These are phyloP conservation scores for Knoxia roxburghii DNA, from an alignment of 257 asterid species.

Conservation along the genomic window DNA sequence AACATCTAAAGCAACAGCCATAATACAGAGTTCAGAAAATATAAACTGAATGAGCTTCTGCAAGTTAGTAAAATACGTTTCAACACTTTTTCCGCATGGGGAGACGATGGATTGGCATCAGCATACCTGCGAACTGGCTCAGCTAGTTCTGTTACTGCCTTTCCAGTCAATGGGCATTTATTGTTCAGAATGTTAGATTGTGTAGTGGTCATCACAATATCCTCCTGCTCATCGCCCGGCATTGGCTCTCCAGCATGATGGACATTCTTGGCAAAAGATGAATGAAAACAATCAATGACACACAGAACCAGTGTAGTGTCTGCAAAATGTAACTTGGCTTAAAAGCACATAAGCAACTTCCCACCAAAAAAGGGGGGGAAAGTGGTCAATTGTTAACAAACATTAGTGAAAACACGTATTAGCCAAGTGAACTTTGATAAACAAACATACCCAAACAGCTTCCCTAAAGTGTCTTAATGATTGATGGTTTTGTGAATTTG, in stretches of 20 bases:
- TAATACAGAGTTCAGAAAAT: neutral
- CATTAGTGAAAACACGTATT: neutral
- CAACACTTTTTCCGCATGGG: conserved; percentile 6
- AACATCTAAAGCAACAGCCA: neutral
- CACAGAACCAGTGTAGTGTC: neutral
- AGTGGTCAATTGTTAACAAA: neutral
- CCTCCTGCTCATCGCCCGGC: conserved; percentile 99
- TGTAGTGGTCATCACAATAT: conserved; percentile 82
- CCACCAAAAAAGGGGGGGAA: neutral
- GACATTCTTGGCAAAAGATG: conserved; percentile 68
- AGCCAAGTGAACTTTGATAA: neutral
- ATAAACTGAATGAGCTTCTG: neutral
- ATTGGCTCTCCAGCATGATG: conserved; percentile 85
- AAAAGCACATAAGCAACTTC: neutral
- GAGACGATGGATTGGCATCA: conserved; percentile 4
- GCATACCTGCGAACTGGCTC: conserved; percentile 82
- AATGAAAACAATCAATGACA: conserved; percentile 8
- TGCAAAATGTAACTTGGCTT: neutral
- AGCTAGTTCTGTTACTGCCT: conserved; percentile 66
- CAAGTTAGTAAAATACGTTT: neutral
- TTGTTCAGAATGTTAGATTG: conserved; percentile 56
- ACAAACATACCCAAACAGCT: conserved; percentile 73
- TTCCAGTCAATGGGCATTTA: conserved; percentile 75
- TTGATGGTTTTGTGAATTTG: conserved; percentile 40
- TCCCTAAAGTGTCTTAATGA: conserved; percentile 73